phyloP scores from a whole-genome alignment of 169 alveolate genomes.

The Cryptosporidium sp. region DNA sequence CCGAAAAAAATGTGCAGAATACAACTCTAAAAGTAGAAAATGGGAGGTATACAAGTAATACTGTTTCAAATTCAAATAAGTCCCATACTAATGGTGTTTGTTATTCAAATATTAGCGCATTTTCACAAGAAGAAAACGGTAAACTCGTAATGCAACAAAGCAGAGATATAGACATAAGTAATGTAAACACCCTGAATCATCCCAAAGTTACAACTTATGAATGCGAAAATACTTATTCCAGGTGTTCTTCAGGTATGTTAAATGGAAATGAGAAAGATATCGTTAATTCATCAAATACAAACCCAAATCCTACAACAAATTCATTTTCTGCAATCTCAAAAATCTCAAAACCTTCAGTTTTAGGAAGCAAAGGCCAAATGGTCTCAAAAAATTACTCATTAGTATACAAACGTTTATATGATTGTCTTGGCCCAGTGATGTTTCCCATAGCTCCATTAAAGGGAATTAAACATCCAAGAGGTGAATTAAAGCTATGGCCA shows the following conservation, averaged over 20 bases:
- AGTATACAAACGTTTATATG: conserved; percentile 82
- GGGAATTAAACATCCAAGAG: conserved; percentile 82
- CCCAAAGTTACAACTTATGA: conserved; percentile 30
- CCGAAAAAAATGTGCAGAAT: background rate
- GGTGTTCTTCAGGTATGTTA: conserved; percentile 19
- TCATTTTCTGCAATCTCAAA: background rate
- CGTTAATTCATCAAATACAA: conserved; percentile 2
- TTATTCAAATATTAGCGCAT: background rate
- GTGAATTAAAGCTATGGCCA: conserved; percentile 84
- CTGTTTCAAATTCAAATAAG: background rate
- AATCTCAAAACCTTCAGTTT: conserved; percentile 7
- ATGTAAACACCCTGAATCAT: background rate
- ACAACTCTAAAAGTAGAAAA: background rate
- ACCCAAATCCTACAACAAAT: background rate
- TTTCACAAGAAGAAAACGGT: background rate
- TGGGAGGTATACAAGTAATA: background rate
- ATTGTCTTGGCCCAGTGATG: conserved; percentile 85
- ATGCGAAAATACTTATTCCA: conserved; percentile 37
- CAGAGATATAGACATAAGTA: background rate
- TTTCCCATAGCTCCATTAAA: conserved; percentile 82
- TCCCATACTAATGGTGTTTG: background rate
- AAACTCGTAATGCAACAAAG: background rate
- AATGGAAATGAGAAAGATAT: conserved; percentile 25
- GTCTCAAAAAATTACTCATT: conserved; percentile 52
- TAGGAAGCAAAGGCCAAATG: background rate